Percentiles rank a stretch among this genome's conserved stretches.
These are phyloP conservation scores for Podila horticola DNA, from an alignment of 192 early-diverging fungal genomes.

Conservation along the genomic window DNA sequence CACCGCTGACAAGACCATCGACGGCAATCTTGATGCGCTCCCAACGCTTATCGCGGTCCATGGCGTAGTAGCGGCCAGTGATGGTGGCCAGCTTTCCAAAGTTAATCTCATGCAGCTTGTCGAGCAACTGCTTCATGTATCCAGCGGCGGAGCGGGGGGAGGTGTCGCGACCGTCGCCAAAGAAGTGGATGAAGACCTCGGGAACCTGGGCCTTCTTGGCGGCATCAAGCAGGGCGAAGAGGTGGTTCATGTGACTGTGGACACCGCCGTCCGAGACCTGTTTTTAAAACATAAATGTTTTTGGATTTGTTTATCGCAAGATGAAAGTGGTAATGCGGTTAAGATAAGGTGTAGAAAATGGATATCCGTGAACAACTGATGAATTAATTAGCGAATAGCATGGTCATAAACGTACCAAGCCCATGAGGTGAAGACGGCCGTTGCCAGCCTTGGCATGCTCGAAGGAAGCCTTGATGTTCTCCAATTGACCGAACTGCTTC, in stretches of 20 bases:
- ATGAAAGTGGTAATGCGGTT: background rate
- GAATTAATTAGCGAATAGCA: conserved; percentile 4
- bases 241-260: conserved; percentile 95
- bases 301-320: background rate
- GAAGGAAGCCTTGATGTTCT: conserved; percentile 83
- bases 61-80: conserved; percentile 98
- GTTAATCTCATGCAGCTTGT: conserved; percentile 66
- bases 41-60: conserved; percentile 99
- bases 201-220: conserved; percentile 90
- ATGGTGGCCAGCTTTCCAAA: conserved; percentile 96
- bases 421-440: conserved; percentile 92
- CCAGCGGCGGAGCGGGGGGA: conserved; percentile 85
- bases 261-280: conserved; percentile 96
- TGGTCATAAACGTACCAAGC: conserved; percentile 66
- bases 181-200: conserved; percentile 93
- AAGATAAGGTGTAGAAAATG: background rate
- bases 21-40: conserved; percentile 96
- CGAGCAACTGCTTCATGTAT: conserved; percentile 83
- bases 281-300: background rate
- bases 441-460: conserved; percentile 85
- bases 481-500: conserved; percentile 79
- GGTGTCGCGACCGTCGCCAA: conserved; percentile 98
- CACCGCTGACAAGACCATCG: conserved; percentile 84
- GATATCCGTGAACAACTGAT: background rate
- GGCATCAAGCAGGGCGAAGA: conserved; percentile 81